These are phyloP conservation scores for Neurospora tetrasperma DNA, from an alignment of 495 filamentous ascomycete genomes.

Conservation along the genomic window DNA sequence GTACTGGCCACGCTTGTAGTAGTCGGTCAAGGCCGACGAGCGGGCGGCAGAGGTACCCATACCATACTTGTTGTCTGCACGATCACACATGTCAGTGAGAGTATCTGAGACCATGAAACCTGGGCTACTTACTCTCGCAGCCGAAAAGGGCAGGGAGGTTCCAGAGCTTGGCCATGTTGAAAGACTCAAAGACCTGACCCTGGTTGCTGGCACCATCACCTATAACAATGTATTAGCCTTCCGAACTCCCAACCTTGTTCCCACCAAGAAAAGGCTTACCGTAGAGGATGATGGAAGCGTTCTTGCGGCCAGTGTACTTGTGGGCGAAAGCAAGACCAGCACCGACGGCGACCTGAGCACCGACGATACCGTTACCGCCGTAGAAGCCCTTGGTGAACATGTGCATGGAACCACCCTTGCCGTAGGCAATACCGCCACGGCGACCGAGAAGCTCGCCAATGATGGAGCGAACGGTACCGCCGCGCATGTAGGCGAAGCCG, in stretches of 20 bases:
- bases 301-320: constrained; percentile 78
- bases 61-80: constrained; percentile 96
- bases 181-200: constrained; percentile 98
- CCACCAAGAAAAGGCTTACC: constrained; percentile 31
- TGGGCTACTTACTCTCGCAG: constrained; percentile 74
- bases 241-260: background rate
- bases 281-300: constrained; percentile 81
- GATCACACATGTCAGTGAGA: background rate
- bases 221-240: constrained; percentile 5
- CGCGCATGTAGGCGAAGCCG: constrained; percentile 95
- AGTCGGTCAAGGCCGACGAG: constrained; percentile 90
- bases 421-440: constrained; percentile 92
- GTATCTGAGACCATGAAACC: background rate
- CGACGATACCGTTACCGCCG: constrained; percentile 97
- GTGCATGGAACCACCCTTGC: constrained; percentile 99
- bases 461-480: constrained; percentile 81
- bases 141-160: constrained; percentile 89
- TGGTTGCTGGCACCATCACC: constrained; percentile 93
- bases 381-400: constrained; percentile 99
- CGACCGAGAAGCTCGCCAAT: constrained; percentile 94
- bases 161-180: constrained; percentile 99
- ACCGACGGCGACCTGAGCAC: constrained; percentile 95
- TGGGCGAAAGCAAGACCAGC: constrained; percentile 95
- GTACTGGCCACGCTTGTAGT: constrained; percentile 99
- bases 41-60: constrained; percentile 97